Evolutionary conservation across 106 monocot genomes (phyloP).

Genomic region (Agapanthus africanus): DNA sequence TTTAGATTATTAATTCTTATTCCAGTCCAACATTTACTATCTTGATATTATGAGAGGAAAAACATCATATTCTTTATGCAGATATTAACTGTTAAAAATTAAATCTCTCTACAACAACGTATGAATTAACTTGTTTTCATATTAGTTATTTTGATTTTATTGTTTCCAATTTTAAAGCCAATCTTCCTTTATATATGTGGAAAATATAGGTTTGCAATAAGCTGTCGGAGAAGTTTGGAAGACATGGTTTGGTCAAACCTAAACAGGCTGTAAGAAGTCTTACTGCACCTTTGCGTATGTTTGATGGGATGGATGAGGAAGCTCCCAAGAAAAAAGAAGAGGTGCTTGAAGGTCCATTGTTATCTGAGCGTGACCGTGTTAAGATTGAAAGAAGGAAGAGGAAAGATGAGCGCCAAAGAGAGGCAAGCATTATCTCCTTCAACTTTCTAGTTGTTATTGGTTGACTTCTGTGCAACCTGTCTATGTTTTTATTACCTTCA

Average conservation of each 20-base stretch:
- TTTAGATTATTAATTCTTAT: too few species aligned
- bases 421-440: constrained; percentile 38
- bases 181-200: too few species aligned
- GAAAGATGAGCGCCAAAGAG: constrained; percentile 94
- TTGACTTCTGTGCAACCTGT: not conserved
- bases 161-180: too few species aligned
- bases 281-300: constrained; percentile 81
- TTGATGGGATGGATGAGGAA: constrained; percentile 91
- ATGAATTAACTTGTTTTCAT: too few species aligned
- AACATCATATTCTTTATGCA: too few species aligned
- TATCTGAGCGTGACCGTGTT: constrained; percentile 69
- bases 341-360: constrained; percentile 66
- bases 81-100: too few species aligned
- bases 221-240: constrained; percentile 85
- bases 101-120: too few species aligned
- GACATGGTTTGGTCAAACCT: constrained; percentile 79
- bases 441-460: not conserved
- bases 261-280: constrained; percentile 79
- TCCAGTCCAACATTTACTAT: too few species aligned
- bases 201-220: constrained; percentile 83
- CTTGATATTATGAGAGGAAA: too few species aligned
- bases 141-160: too few species aligned
- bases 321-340: constrained; percentile 67
- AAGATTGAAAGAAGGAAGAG: constrained; percentile 93
- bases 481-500: not conserved